Evolutionary conservation across 768 basidiomycete genomes (phyloP).

Genomic region (Aureoboletus auriporus): DNA sequence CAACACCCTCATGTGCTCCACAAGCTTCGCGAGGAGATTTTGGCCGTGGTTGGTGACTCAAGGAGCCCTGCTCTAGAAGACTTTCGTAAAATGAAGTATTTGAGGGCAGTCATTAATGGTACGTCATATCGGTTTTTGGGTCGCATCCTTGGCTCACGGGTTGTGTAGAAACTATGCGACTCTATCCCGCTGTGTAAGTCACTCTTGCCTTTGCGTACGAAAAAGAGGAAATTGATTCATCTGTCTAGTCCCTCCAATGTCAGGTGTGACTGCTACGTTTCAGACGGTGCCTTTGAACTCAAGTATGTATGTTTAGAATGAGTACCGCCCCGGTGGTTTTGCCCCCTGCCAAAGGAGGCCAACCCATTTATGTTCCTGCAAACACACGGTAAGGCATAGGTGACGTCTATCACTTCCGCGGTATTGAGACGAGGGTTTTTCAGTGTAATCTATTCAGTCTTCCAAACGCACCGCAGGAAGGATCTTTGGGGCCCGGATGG

Average conservation of each 20-base stretch:
- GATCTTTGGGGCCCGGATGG: conserved; percentile 30
- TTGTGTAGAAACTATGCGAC: conserved; percentile 27
- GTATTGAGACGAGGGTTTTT: not conserved
- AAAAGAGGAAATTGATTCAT: not conserved
- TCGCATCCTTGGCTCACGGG: not conserved
- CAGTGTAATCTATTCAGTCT: conserved; percentile 19
- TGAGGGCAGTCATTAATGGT: conserved; percentile 67
- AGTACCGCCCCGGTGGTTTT: conserved; percentile 18
- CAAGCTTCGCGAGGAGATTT: conserved; percentile 30
- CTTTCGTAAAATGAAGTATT: conserved; percentile 38
- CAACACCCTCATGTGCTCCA: conserved; percentile 25
- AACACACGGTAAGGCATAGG: conserved; percentile 22
- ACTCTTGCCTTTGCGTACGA: not conserved
- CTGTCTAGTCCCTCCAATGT: conserved; percentile 22
- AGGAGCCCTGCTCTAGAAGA: conserved; percentile 28
- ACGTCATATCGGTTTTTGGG: not conserved
- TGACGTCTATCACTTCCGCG: not conserved
- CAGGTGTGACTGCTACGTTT: conserved; percentile 5
- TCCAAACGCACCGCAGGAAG: conserved; percentile 33
- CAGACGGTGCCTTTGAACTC: not conserved
- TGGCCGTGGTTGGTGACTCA: conserved; percentile 23
- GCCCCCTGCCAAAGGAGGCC: conserved; percentile 20
- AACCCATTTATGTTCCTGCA: conserved; percentile 32
- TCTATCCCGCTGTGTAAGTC: conserved; percentile 32
- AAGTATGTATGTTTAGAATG: conserved; percentile 12